Evolutionary conservation across 805 yeast genomes (phyloP).

Genomic region (Cyberlindnera euphorbiae): DNA sequence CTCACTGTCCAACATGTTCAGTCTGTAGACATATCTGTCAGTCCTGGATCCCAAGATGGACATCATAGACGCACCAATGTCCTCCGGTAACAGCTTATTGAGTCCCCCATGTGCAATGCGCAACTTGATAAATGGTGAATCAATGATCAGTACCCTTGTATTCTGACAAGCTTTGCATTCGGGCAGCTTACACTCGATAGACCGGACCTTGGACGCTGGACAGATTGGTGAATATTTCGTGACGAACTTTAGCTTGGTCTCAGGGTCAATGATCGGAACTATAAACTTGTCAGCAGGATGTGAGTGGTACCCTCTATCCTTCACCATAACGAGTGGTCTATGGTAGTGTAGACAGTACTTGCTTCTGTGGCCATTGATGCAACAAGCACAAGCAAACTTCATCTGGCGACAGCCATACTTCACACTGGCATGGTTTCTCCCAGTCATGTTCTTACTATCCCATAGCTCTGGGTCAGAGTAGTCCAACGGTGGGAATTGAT

Average conservation of each 20-base stretch:
- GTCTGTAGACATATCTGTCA: not conserved
- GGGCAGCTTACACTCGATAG: not conserved
- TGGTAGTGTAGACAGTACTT: not conserved
- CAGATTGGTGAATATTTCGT: not conserved
- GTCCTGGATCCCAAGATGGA: not conserved
- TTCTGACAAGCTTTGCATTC: not conserved
- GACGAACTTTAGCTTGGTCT: not conserved
- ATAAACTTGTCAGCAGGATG: not conserved
- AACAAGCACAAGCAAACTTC: conserved; percentile 1
- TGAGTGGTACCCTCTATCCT: conserved; percentile 1
- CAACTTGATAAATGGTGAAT: not conserved
- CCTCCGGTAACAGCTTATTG: not conserved
- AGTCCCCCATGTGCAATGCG: not conserved
- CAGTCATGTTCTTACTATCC: not conserved
- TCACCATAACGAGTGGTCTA: conserved; percentile 1
- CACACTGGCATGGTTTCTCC: not conserved
- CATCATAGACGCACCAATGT: not conserved
- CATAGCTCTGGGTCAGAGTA: not conserved
- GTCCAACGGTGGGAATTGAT: not conserved
- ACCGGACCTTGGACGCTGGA: not conserved
- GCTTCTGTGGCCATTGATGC: conserved; percentile 1
- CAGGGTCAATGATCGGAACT: conserved; percentile 1
- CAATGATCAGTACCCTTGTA: not conserved
- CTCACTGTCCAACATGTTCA: too few species aligned
- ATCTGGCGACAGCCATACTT: not conserved